These are phyloP conservation scores for Aspergillus texensis DNA, from an alignment of 2,329 filamentous ascomycete genomes.

Conservation along the genomic window DNA sequence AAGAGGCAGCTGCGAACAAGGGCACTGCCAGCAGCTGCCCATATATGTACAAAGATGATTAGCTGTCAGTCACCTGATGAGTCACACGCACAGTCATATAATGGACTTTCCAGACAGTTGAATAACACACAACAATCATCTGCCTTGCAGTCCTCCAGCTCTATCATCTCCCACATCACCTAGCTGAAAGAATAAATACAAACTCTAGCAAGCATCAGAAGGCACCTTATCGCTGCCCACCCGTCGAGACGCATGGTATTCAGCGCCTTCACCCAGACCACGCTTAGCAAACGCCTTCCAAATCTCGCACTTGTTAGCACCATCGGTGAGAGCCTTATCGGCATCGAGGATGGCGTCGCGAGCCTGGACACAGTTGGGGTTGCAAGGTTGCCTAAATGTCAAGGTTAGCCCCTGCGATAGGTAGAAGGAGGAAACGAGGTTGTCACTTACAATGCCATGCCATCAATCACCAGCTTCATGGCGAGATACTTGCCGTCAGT, in stretches of 20 bases:
- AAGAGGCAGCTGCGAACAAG: no score
- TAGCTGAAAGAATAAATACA: not conserved
- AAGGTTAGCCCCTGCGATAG: not conserved
- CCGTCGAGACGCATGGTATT: not conserved
- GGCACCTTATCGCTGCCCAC: conserved; percentile 4
- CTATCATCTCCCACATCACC: no score
- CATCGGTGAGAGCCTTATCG: conserved; percentile 14
- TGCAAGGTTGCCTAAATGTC: conserved; percentile 19
- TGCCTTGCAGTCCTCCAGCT: no score
- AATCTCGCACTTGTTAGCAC: conserved; percentile 19
- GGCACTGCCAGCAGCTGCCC: no score
- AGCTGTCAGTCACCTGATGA: no score
- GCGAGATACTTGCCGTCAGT: conserved; percentile 20
- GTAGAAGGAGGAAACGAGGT: no score
- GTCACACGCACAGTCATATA: no score
- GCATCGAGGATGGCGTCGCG: conserved; percentile 21
- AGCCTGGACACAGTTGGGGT: conserved; percentile 18
- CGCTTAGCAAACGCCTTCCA: conserved; percentile 22
- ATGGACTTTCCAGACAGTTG: no score
- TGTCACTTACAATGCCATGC: conserved; percentile 19
- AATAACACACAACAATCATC: no score
- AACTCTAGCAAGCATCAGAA: conserved; percentile 1
- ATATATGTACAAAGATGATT: no score
- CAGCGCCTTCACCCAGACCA: conserved; percentile 12
- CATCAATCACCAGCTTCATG: conserved; percentile 22